These are phyloP conservation scores for Trichophyton equinum DNA, from an alignment of 2,329 filamentous ascomycete genomes.

Conservation along the genomic window DNA sequence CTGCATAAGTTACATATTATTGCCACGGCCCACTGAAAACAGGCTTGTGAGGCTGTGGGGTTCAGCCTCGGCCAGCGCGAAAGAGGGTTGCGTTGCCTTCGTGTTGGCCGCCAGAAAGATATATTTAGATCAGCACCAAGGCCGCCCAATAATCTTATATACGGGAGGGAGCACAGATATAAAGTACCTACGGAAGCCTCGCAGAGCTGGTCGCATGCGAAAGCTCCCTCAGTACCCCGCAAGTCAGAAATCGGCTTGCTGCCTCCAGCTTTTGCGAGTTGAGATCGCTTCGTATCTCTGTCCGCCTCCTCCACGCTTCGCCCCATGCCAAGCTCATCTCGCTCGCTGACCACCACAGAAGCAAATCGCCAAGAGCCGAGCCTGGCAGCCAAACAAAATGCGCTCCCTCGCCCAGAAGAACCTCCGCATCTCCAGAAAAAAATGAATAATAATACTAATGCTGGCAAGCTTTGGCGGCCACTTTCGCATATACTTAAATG, in stretches of 20 bases:
- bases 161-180: neutral
- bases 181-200: neutral
- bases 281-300: neutral
- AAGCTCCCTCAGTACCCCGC: neutral
- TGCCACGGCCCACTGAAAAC: neutral
- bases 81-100: neutral
- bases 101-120: neutral
- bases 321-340: conserved; percentile 1
- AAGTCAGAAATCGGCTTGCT: neutral
- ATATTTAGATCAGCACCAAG: neutral
- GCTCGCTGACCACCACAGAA: neutral
- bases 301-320: neutral
- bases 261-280: neutral
- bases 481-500: neutral
- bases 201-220: neutral
- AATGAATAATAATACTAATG: neutral
- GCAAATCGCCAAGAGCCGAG: neutral
- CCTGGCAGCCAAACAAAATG: neutral
- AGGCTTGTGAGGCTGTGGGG: neutral
- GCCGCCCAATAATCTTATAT: too few species aligned
- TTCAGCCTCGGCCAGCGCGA: neutral
- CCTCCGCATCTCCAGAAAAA: neutral
- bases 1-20: neutral
- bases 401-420: neutral
- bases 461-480: neutral